Evolutionary conservation across 192 early-diverging fungal genomes (phyloP), one percentile per base, ranked within the genome.

Genomic region (Phycomyces nitens): DNA sequence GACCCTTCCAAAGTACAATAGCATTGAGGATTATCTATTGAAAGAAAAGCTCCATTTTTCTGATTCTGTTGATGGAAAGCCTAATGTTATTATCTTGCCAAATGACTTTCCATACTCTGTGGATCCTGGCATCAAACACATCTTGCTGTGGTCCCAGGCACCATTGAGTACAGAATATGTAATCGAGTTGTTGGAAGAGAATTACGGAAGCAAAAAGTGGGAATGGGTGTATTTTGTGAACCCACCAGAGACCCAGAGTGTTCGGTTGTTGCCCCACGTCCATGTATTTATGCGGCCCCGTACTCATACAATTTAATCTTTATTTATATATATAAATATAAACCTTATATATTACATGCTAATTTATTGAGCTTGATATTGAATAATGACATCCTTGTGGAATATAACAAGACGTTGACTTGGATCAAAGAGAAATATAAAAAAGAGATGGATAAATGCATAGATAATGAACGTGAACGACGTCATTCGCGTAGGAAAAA

Each of bases 201-300:
- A 26, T 16, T 68, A 43, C 24, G 58, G 42, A 29, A 53, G 58
- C 43, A 9, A 20, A 14, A 3, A 20, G 1, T 60, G 39, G 15
- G 66, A 68, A 26, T 59, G 58, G 58, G 41, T 50, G 8, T 68
- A 60, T 16, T 68, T 68, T 60, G 66, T 68, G 2, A 68, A 68
- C 14, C 66, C 66, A 10, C 58, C 66, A 43, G 41, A 53, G 26
- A 21, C 20, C 18, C 66, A 68, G 20, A 68, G 66, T 60, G 58
- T 68, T 9, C 47, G 34, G 14, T 21, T n/a, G 9, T 27, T 68
- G 41, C 59, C 66, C 23, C 66, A 68, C 22, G 58, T 60, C 24
- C 66, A 68, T 49, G 49, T 68, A 8, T 68, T 68, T 68, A 43
- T 65, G 44, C 49, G 60, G 12, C 44, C 44, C 18, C 29, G 7